Evolutionary conservation across 345 rosid species (phyloP).

Genomic region (Melastoma malabathricum): DNA sequence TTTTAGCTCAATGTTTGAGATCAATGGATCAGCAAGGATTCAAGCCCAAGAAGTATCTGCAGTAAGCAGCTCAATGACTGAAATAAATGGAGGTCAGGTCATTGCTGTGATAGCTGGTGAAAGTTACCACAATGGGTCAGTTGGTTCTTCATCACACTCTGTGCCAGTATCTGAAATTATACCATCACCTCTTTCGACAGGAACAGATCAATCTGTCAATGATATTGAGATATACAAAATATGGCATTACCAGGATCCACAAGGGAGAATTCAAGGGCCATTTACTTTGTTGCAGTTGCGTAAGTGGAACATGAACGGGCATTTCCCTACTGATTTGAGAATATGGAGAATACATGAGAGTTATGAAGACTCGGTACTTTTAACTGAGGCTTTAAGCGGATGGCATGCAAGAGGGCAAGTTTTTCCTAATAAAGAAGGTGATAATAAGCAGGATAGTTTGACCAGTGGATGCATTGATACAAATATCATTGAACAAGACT

Average conservation of each 20-base stretch:
- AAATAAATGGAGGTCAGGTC: slow-evolving; percentile 2
- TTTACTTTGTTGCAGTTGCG: slow-evolving; percentile 58
- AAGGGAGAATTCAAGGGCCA: slow-evolving; percentile 75
- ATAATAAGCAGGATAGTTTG: slow-evolving; percentile 11
- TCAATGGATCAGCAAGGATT: slow-evolving; percentile 7
- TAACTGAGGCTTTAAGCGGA: slow-evolving; percentile 64
- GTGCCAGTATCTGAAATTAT: slow-evolving; percentile 17
- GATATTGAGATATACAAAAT: slow-evolving; percentile 36
- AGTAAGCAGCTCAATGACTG: slow-evolving; percentile 10
- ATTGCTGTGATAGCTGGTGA: too few relatives aligned
- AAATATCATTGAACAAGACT: slow-evolving; percentile 17
- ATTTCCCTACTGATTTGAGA: slow-evolving; percentile 56
- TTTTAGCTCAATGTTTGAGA: slow-evolving; percentile 16
- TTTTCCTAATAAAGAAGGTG: slow-evolving; percentile 11
- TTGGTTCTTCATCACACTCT: slow-evolving; percentile 5
- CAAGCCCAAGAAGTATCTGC: slow-evolving; percentile 10
- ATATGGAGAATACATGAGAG: slow-evolving; percentile 63
- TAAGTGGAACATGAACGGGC: slow-evolving; percentile 58
- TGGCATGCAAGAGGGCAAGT: slow-evolving; percentile 16
- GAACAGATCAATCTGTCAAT: slow-evolving; percentile 23
- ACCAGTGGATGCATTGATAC: slow-evolving; percentile 11
- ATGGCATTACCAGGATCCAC: slow-evolving; percentile 87
- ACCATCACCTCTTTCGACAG: slow-evolving; percentile 20
- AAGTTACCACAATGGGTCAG: too few relatives aligned
- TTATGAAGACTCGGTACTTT: slow-evolving; percentile 51